phyloP scores from a whole-genome alignment of 371 early-diverging fungal genomes.

The Mucor circinelloides region DNA sequence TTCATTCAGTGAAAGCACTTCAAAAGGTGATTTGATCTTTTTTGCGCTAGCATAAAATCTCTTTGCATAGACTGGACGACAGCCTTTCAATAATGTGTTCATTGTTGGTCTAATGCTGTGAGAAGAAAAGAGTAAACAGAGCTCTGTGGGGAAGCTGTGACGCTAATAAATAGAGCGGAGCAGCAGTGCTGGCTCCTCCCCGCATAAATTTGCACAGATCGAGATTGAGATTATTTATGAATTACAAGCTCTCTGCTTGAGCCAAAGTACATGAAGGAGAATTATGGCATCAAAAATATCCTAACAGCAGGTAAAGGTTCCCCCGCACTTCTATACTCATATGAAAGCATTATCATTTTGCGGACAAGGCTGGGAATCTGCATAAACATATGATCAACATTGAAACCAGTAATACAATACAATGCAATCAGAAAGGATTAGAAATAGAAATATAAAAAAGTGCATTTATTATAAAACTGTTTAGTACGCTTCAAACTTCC shows the following conservation, averaged over 20 bases:
- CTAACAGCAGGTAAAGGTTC: not conserved
- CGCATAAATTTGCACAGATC: not conserved
- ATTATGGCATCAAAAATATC: not conserved
- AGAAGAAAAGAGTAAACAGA: not conserved
- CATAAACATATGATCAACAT: not conserved
- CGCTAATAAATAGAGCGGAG: not conserved
- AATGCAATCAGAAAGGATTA: too few species aligned
- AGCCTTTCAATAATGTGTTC: not conserved
- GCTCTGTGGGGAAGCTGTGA: not conserved
- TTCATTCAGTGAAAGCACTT: slow-evolving; percentile 29
- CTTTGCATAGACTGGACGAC: not conserved
- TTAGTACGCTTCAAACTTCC: too few species aligned
- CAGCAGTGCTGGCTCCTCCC: not conserved
- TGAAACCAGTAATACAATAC: not conserved
- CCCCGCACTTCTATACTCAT: not conserved
- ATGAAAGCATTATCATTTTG: not conserved
- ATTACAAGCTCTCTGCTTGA: not conserved
- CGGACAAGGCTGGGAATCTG: not conserved
- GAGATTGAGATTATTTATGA: not conserved
- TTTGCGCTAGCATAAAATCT: not conserved
- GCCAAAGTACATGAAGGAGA: not conserved
- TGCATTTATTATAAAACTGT: too few species aligned
- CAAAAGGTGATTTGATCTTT: slow-evolving; percentile 30
- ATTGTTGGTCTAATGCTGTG: not conserved
- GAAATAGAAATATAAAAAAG: too few species aligned